Conservation (phyloP, 495 filamentous ascomycete genomes). For the Neurospora intermedia region DNA sequence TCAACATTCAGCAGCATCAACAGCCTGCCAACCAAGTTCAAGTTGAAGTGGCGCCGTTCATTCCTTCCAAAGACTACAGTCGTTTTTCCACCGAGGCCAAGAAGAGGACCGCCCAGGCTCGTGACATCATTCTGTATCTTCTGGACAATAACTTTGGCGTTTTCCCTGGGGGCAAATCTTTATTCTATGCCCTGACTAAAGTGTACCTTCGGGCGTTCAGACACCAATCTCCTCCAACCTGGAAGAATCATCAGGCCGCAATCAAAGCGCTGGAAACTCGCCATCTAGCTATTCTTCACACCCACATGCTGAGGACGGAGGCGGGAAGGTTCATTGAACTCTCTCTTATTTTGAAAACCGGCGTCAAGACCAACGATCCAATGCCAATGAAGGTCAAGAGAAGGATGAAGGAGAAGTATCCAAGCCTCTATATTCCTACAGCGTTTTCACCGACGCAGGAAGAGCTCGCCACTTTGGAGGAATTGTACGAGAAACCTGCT, state of each 20-base stretch:
- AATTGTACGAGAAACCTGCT: slow-evolving; percentile 10
- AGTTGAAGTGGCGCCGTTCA: slow-evolving; percentile 7
- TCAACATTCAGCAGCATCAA: background rate
- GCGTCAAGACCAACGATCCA: slow-evolving; percentile 14
- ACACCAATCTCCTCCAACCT: slow-evolving; percentile 23
- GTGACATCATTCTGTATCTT: slow-evolving; percentile 58
- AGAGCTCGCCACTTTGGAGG: slow-evolving; percentile 20
- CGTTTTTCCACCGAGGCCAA: slow-evolving; percentile 16
- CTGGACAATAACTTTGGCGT: slow-evolving; percentile 59
- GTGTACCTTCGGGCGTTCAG: slow-evolving; percentile 39
- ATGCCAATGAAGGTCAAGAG: slow-evolving; percentile 21
- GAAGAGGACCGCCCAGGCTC: slow-evolving; percentile 22
- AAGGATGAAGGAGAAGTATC: slow-evolving; percentile 32
- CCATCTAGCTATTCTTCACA: slow-evolving; percentile 16
- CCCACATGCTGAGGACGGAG: slow-evolving; percentile 20
- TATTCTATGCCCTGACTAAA: slow-evolving; percentile 64
- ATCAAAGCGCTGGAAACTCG: slow-evolving; percentile 27
- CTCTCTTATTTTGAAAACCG: slow-evolving; percentile 16
- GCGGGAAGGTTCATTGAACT: slow-evolving; percentile 13
- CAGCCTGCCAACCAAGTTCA: background rate
- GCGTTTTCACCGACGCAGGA: slow-evolving; percentile 31
- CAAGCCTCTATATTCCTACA: slow-evolving; percentile 30
- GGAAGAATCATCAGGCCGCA: slow-evolving; percentile 33
- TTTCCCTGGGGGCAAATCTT: slow-evolving; percentile 60
- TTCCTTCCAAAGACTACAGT: slow-evolving; percentile 13